Base-by-base conservation (phyloP, 148 eudicot species). In the Arctostaphylos glauca region DNA sequence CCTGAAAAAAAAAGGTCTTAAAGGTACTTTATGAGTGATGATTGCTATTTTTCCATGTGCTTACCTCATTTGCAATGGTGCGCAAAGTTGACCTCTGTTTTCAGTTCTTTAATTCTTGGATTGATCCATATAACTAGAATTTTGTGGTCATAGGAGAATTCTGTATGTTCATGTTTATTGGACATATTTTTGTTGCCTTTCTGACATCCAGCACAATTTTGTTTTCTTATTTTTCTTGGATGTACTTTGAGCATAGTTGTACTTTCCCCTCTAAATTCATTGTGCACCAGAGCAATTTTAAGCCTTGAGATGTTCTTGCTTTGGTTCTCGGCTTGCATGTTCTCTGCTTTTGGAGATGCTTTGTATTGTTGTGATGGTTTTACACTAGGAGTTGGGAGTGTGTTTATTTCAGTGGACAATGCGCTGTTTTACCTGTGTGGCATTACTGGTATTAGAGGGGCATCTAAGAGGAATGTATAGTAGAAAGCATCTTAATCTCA, bases 341-440 rank as follows among this genome's bases (percentile, higher is more conserved):
- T 21, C 43, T n/a, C 44, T 47, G 44, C 60, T 80, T 80, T 18
- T 68, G 62, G 68, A 31, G 25, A 80, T 68, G 82, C 49, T 43
- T 7, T 68, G 64, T 14, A 41, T 38, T 56, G 46, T 55, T 44
- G 7, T 9, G 66, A 38, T 19, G 47, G 31, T 80, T 67, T 66
- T 80, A 21, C 14, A 6, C 49, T 67, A 48, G 25, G 68, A 44
- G 43, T 18, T 5, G 15, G n/a, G 16, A 8, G 21, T 64, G 3
- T n/a, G 9, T 7, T 60, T 59, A 2, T 47, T 66, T 49, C 59
- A 48, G 16, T 9, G 48, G 68, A 47, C 43, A n/a, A 47, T n/a
- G 41, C 44, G 43, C 54, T 60, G 5, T 60, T 58, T 78, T 43
- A 62, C 9, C 55, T 47, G 10, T 23, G 16, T 60, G 81, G 81